phyloP scores from a whole-genome alignment of 1,139 yeast genomes.

The Suhomyces panamericanus region DNA sequence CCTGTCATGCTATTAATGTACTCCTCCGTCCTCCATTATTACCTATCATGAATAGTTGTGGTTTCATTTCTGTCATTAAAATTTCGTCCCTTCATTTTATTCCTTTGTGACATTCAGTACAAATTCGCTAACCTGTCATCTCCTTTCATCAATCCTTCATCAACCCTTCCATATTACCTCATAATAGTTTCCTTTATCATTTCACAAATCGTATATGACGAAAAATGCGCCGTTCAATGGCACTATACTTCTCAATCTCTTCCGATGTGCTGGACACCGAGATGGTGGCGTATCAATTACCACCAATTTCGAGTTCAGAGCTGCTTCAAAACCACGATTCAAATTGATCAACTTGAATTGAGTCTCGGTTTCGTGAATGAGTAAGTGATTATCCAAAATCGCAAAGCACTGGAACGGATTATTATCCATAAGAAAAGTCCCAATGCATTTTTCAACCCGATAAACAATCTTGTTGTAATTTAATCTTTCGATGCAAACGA shows the following conservation, averaged over 20 bases:
- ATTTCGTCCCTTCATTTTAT: no score
- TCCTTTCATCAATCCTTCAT: not conserved
- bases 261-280: constrained; percentile 5
- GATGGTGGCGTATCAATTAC: constrained; percentile 2
- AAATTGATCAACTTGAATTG: constrained; percentile 11
- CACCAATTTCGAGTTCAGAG: constrained; percentile 1
- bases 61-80: not conserved
- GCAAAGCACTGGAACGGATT: constrained; percentile 11
- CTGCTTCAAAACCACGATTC: constrained; percentile 1
- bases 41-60: no score
- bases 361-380: constrained; percentile 9
- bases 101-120: no score
- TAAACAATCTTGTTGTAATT: constrained; percentile 1
- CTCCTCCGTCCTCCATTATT: no score
- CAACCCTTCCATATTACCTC: no score
- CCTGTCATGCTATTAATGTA: no score
- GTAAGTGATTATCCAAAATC: constrained; percentile 6
- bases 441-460: constrained; percentile 22
- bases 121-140: no score
- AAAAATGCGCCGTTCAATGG: constrained; percentile 1
- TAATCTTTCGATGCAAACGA: not conserved
- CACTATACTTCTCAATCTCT: constrained; percentile 1
- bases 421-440: constrained; percentile 24
- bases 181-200: no score
- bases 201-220: constrained; percentile 4